Evolutionary conservation across 139 green algal species (phyloP).

Genomic region (Chlorella sp.): DNA sequence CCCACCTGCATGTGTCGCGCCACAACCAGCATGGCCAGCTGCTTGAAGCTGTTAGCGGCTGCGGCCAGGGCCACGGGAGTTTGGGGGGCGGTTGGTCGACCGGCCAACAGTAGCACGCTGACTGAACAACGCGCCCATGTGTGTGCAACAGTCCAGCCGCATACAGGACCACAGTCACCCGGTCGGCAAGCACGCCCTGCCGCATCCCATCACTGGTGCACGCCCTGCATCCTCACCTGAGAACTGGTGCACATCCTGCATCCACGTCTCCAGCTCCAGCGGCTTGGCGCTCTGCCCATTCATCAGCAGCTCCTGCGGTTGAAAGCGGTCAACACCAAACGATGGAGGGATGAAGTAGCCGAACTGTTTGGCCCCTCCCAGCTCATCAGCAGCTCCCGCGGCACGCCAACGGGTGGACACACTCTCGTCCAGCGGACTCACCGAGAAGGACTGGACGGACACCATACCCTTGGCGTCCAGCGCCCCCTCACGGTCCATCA

Average conservation of each 20-base stretch:
- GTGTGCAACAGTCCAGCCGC: not conserved
- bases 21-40: constrained; percentile 38
- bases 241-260: constrained; percentile 26
- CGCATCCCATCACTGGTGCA: no score
- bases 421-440: not conserved
- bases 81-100: not conserved
- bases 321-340: not conserved
- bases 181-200: no score
- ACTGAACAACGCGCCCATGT: no score
- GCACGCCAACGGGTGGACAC: not conserved
- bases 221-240: not conserved
- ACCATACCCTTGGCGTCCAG: constrained; percentile 34
- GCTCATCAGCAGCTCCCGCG: not conserved
- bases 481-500: constrained; percentile 36
- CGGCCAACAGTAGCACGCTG: no score
- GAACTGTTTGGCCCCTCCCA: not conserved
- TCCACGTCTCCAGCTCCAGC: constrained; percentile 16
- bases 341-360: no score
- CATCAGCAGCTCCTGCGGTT: constrained; percentile 32
- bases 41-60: constrained; percentile 12
- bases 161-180: no score
- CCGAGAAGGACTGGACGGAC: constrained; percentile 21
- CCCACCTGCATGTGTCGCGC: constrained; percentile 16
- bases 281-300: not conserved
- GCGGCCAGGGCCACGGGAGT: not conserved